A percentile compares a stretch with the other conserved stretches of the same genome.
These are phyloP conservation scores for Chalaropsis thielavioides DNA, from an alignment of 2,329 filamentous ascomycete genomes.

Conservation along the genomic window DNA sequence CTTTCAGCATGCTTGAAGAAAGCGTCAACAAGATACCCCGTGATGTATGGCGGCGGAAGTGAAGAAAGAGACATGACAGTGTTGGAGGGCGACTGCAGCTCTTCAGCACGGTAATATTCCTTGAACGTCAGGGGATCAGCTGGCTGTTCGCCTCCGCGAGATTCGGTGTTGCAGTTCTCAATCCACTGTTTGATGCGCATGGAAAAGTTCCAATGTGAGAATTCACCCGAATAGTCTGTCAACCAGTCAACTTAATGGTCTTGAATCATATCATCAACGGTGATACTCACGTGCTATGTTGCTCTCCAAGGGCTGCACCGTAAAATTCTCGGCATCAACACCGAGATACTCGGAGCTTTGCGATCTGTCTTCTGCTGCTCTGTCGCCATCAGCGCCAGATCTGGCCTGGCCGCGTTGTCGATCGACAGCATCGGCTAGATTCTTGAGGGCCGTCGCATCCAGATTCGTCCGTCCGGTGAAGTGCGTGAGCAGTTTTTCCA, in stretches of 20 bases:
- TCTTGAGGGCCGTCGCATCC: constrained; percentile 29
- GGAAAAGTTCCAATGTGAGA: constrained; percentile 40
- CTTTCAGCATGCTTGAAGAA: constrained; percentile 36
- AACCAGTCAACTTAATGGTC: not conserved
- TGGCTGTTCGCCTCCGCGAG: constrained; percentile 10
- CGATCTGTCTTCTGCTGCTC: constrained; percentile 11
- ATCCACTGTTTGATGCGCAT: constrained; percentile 37
- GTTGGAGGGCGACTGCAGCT: constrained; percentile 29
- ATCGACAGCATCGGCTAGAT: constrained; percentile 31
- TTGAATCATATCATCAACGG: not conserved
- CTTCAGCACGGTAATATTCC: constrained; percentile 33
- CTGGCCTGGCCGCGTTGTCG: constrained; percentile 19
- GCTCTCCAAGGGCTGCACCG: constrained; percentile 29
- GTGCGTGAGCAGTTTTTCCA: constrained; percentile 36
- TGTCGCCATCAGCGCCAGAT: constrained; percentile 4
- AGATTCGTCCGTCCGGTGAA: constrained; percentile 32
- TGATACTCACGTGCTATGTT: constrained; percentile 29
- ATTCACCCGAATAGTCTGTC: constrained; percentile 37
- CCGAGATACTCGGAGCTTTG: constrained; percentile 20
- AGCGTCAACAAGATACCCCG: constrained; percentile 32
- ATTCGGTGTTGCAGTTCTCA: constrained; percentile 25
- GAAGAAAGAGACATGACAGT: constrained; percentile 28
- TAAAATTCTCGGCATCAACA: constrained; percentile 28
- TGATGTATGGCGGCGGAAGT: constrained; percentile 33
- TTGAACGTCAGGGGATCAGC: constrained; percentile 23